A percentile compares a stretch with the other conserved stretches of the same genome.
Evolutionary conservation across 208 protist genomes (phyloP).

Genomic region (Porcisia deanei): DNA sequence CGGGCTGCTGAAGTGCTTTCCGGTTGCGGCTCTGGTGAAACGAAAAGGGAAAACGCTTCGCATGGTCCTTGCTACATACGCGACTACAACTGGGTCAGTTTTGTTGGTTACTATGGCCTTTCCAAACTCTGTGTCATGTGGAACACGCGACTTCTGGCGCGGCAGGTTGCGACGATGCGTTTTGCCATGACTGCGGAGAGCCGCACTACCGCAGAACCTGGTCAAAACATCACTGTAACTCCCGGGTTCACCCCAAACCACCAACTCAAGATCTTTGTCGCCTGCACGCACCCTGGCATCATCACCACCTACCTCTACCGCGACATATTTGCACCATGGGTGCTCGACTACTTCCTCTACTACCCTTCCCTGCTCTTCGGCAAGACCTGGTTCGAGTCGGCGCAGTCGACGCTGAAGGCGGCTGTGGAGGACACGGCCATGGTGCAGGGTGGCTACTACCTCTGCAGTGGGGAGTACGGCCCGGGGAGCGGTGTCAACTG

Average conservation of each 20-base stretch:
- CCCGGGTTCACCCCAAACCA: not conserved
- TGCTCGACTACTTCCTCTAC: slow-evolving; percentile 80
- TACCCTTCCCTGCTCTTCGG: slow-evolving; percentile 81
- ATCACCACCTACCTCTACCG: slow-evolving; percentile 83
- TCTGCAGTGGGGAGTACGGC: slow-evolving; percentile 77
- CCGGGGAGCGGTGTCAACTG: slow-evolving; percentile 59
- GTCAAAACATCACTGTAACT: not conserved
- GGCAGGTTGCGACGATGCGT: slow-evolving; percentile 39
- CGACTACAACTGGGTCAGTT: slow-evolving; percentile 58
- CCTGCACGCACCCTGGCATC: slow-evolving; percentile 81
- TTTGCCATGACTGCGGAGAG: slow-evolving; percentile 15
- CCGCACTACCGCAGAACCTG: not conserved
- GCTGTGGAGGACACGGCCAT: slow-evolving; percentile 56
- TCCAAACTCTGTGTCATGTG: slow-evolving; percentile 87
- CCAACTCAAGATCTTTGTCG: slow-evolving; percentile 65
- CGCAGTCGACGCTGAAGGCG: slow-evolving; percentile 67
- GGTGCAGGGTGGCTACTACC: slow-evolving; percentile 80
- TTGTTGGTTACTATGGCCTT: slow-evolving; percentile 87
- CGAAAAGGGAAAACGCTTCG: not conserved
- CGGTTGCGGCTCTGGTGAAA: not conserved
- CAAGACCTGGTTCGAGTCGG: slow-evolving; percentile 82
- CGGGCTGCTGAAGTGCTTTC: slow-evolving; percentile 19
- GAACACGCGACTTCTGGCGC: slow-evolving; percentile 75
- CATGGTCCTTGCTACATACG: slow-evolving; percentile 24
- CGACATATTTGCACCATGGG: slow-evolving; percentile 64